These are phyloP conservation scores for Vicia faba DNA, from an alignment of 306 rosid species.

Conservation along the genomic window DNA sequence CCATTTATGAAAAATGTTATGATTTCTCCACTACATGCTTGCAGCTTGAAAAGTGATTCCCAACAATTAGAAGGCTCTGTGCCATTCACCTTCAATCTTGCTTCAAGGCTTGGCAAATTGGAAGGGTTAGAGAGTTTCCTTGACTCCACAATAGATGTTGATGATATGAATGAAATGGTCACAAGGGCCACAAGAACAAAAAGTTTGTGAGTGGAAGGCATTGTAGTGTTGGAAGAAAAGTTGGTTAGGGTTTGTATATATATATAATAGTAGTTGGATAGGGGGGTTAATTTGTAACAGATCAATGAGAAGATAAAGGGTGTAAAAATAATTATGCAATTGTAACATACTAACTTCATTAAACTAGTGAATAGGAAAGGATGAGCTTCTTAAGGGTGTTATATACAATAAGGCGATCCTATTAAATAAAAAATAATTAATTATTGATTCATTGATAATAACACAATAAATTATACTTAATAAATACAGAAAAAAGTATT, in stretches of 20 bases:
- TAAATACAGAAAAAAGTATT: too few relatives aligned
- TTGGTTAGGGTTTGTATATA: neutral
- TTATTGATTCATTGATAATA: too few relatives aligned
- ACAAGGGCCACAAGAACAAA: neutral
- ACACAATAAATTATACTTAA: too few relatives aligned
- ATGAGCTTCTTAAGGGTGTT: too few relatives aligned
- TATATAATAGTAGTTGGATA: neutral
- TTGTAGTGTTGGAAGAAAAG: neutral
- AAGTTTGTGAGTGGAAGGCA: slow-evolving; percentile 8
- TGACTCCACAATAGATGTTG: slow-evolving; percentile 23
- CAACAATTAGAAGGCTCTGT: slow-evolving; percentile 51
- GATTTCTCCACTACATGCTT: slow-evolving; percentile 63
- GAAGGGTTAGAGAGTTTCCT: slow-evolving; percentile 15
- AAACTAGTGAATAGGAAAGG: too few relatives aligned
- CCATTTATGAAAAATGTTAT: slow-evolving; percentile 62
- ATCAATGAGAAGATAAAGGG: neutral
- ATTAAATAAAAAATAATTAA: too few relatives aligned
- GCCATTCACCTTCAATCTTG: slow-evolving; percentile 52
- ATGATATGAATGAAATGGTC: slow-evolving; percentile 4
- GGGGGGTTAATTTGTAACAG: neutral
- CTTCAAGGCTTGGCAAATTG: slow-evolving; percentile 15
- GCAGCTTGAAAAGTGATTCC: slow-evolving; percentile 59
- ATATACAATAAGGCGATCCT: too few relatives aligned
- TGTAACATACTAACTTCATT: neutral
- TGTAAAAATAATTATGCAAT: neutral